Conservation (phyloP, 1,284 basidiomycete species). For the Heterobasidion parviporum region DNA sequence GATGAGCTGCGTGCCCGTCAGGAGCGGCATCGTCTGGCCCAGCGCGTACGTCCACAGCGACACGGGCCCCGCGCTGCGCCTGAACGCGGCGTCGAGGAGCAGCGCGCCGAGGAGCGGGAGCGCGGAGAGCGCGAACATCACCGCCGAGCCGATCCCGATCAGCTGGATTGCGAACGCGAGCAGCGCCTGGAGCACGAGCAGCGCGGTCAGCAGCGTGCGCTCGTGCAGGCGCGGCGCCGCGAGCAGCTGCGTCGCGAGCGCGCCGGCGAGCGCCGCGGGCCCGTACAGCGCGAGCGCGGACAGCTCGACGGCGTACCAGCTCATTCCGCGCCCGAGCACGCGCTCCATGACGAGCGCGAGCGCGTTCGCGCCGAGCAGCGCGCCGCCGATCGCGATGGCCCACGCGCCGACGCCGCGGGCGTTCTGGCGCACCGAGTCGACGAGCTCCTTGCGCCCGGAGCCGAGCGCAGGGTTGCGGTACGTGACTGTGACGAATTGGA, state of each 20-base stretch:
- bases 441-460: slow-evolving; percentile 25
- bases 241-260: slow-evolving; percentile 46
- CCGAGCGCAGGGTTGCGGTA: slow-evolving; percentile 21
- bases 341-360: slow-evolving; percentile 67
- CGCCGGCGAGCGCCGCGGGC: slow-evolving; percentile 63
- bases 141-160: slow-evolving; percentile 61
- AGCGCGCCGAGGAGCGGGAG: slow-evolving; percentile 46
- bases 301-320: slow-evolving; percentile 77
- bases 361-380: slow-evolving; percentile 59
- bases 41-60: slow-evolving; percentile 62
- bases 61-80: slow-evolving; percentile 23
- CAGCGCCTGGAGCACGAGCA: slow-evolving; percentile 52
- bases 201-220: slow-evolving; percentile 49
- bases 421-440: slow-evolving; percentile 17
- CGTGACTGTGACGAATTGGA: slow-evolving; percentile 33
- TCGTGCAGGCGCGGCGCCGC: slow-evolving; percentile 44
- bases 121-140: slow-evolving; percentile 53
- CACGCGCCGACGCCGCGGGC: slow-evolving; percentile 35
- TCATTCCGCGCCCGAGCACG: slow-evolving; percentile 60
- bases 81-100: slow-evolving; percentile 41
- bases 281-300: slow-evolving; percentile 72
- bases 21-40: slow-evolving; percentile 53
- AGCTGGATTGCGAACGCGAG: slow-evolving; percentile 50
- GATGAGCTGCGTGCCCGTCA: slow-evolving; percentile 65
- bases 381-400: slow-evolving; percentile 42